phyloP scores from a whole-genome alignment of 371 early-diverging fungal genomes.

The Ordospora pajunii region DNA sequence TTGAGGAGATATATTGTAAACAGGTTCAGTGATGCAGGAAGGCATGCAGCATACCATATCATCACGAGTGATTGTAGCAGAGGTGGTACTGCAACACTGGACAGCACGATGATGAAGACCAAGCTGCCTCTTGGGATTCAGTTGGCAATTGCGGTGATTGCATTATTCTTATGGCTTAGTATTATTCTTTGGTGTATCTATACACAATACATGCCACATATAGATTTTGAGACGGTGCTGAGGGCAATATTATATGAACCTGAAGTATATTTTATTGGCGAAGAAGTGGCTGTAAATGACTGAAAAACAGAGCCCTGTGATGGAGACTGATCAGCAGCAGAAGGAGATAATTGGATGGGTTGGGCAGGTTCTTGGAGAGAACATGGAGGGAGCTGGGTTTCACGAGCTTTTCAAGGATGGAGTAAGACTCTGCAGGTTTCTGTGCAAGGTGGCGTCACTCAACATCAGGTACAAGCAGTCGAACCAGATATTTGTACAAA shows the following conservation, averaged over 20 bases:
- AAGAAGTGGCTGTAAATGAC: neutral
- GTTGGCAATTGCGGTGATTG: too few species aligned
- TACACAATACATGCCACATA: too few species aligned
- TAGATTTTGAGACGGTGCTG: too few species aligned
- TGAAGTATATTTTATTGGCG: neutral
- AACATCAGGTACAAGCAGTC: conserved; percentile 63
- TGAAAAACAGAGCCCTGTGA: neutral
- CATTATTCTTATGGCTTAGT: too few species aligned
- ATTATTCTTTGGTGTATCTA: too few species aligned
- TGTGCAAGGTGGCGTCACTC: conserved; percentile 64
- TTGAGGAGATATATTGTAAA: conserved; percentile 59
- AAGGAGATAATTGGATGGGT: conserved; percentile 44
- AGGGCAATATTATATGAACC: neutral
- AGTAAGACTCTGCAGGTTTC: conserved; percentile 69
- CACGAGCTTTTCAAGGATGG: conserved; percentile 64
- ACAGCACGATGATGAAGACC: too few species aligned
- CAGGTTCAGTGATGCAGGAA: conserved; percentile 49
- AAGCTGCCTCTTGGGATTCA: too few species aligned
- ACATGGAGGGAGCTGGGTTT: conserved; percentile 1
- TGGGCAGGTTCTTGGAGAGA: conserved; percentile 17
- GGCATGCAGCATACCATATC: conserved; percentile 56
- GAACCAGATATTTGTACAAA: conserved; percentile 70
- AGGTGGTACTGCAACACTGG: neutral
- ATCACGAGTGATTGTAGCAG: conserved; percentile 17
- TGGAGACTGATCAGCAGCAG: neutral